Base-by-base conservation (phyloP, 2,329 filamentous ascomycete species). In the Epichloe sibirici region DNA sequence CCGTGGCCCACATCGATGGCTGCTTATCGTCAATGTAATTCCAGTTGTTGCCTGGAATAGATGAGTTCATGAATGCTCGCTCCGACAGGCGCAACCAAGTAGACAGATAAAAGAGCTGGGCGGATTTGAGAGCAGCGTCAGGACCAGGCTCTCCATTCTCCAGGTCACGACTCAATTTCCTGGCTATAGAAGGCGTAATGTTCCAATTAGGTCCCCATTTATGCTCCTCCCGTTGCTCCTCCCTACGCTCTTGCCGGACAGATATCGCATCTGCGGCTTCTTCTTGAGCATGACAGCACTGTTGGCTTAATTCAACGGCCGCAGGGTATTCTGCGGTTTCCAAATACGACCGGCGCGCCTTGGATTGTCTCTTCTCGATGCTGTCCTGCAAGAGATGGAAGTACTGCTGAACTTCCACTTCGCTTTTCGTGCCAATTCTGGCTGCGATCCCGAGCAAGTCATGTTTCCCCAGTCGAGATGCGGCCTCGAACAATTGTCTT, bases 11-110 rank as follows among this genome's bases (percentile, higher is more conserved):
- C 23, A 95, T 79, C 0, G 85, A 81, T 0, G 90, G 90, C 3
- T 72, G 72, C 52, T 79, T 74, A n/a, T 77, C 74, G 21, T 76
- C 74, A 7, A 86, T 60, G 40, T 71, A 73, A 37, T 70, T 72
- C 88, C 87, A 94, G 62, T 88, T 90, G 52, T 79, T 75, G 51
- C 81, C 78, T 12, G 74, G 69, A 43, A 77, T 71, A 2, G 71
- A 65, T 12, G 76, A 75, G 55, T 90, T 91, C 88, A 94, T 91
- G 63, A 91, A 93, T 1, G 90, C 60, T 1, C 73, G 71, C 45
- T 78, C 73, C 0, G 86, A 83, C 4, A 93, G 71, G 5, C 69
- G 66, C 4, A 90, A 66, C 80, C 85, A 88, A 9, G 69, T 73
- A 3, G 69, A 66, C 2, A 83, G 62, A 45, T 77, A 70, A 45